A percentile compares a stretch with the other conserved stretches of the same genome.
Conservation (phyloP, 495 filamentous ascomycete genomes). For the Hypoxylon perforatum region DNA sequence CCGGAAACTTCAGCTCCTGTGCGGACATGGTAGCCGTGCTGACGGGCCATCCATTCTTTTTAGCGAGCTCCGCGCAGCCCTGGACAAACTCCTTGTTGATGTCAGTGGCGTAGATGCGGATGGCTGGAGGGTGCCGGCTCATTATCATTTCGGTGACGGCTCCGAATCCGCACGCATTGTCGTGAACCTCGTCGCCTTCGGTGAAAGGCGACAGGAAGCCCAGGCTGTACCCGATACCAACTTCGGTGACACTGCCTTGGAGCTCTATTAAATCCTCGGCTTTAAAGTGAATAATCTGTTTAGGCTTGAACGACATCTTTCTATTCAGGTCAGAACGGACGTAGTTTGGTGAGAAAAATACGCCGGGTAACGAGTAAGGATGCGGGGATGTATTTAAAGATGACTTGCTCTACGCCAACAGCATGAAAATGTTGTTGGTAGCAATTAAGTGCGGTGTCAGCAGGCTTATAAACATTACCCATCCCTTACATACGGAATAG, state of each 20-base stretch:
- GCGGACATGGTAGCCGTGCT: constrained; percentile 18
- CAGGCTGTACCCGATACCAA: constrained; percentile 5
- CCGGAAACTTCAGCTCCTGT: neutral
- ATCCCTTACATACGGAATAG: no score
- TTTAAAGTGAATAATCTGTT: constrained; percentile 18
- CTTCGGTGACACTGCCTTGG: constrained; percentile 19
- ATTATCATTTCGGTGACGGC: constrained; percentile 39
- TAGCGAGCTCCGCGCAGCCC: neutral
- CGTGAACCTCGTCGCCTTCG: constrained; percentile 36
- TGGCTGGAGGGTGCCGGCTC: constrained; percentile 14
- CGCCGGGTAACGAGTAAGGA: no score
- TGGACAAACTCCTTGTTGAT: constrained; percentile 34
- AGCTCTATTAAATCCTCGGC: constrained; percentile 26
- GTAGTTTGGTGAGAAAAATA: no score
- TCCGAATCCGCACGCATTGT: constrained; percentile 46
- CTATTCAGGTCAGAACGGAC: no score
- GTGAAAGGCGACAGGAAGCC: constrained; percentile 26
- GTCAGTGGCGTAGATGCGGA: constrained; percentile 43
- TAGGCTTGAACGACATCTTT: constrained; percentile 15
- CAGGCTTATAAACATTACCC: no score
- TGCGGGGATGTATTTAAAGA: no score
- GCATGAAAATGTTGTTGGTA: no score
- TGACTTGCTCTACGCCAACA: no score
- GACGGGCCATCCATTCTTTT: constrained; percentile 9
- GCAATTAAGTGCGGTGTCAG: no score